Base-by-base conservation (phyloP, 148 eudicot genomes). In the Fagopyrum tataricum region DNA sequence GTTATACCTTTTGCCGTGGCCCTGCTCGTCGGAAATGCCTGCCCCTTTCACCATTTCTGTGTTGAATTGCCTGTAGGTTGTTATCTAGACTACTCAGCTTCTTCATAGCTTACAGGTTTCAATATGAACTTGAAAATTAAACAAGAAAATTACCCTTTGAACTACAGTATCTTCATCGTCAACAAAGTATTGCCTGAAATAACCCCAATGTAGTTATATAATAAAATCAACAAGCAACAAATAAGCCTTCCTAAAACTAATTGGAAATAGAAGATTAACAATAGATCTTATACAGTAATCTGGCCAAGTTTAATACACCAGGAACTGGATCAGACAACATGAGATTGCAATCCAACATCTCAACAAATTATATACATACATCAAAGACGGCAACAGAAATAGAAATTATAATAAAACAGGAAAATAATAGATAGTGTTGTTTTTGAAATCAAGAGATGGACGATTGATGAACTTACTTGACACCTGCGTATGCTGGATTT, bases 21-120 rank as follows among this genome's bases (percentile, higher is more conserved):
- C 98, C 98, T 59, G 91, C 93, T 43, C 98, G 90, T 66, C 93
- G 91, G 74, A 92, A 92, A 84, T 90, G 98, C 55, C 71, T 77
- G 55, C 98, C 98, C 76, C 93, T 79, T 59, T 88, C 90, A 76
- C 90, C 88, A 72, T 76, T 75, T 75, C 78, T 85, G 73, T 93
- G 96, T 76, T 88, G 96, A 75, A 93, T 92, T 71, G 93, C 78
- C 98, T 90, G 72, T 18, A 46, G 48, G 4, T 39, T 49, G 13
- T 6, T 17, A 31, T 17, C 4, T 12, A 74, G 21, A 44, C 62
- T 18, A 6, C 1, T 3, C 62, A 55, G 9, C 0, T 55, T 55
- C 62, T 18, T 55, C 37, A 13, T 51, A 47, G 51, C 0, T 47
- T 52, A 4, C 3, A 52, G 20, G 21, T 52, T 52, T 52, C 18